Base-by-base conservation (phyloP, 2,329 filamentous ascomycete genomes). In the Ploettnerulaceae sp. region DNA sequence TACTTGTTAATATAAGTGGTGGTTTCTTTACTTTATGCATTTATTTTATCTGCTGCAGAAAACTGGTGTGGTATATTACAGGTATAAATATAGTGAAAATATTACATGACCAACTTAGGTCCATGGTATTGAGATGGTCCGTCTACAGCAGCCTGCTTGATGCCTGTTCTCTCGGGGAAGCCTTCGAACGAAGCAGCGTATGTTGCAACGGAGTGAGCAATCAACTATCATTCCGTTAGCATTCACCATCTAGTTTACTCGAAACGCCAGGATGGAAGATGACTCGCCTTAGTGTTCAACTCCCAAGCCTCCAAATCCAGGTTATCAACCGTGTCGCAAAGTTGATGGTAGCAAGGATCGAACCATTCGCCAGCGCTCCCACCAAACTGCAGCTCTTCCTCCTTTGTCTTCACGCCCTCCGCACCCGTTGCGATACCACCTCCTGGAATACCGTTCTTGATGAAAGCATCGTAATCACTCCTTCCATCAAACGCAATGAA, bases 371-470 rank as follows among this genome's bases (percentile, higher is more conserved):
- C 84, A 1, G 79, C 82, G 51, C 72, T 69, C 28, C 86, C 86
- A n/a, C 86, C 86, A 62, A 89, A 91, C 66, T 79, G 67, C 31
- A 68, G 69, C 2, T 67, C 76, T 61, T 90, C 82, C 25, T 79
- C 73, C 39, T 73, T 67, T 0, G 84, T 88, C 76, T 89, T 90
- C 67, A 86, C 64, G 9, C 77, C 83, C 65, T 90, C 86, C 1
- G 86, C 86, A 29, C 86, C 86, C 2, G 86, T 89, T 45, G 85
- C 84, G 51, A 90, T 79, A 22, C 86, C 86, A 18, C 86, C 85
- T 1, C 79, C 79, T 0, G 86, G 83, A 32, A 90, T 88, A 3
- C 82, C 82, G 46, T 77, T 74, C 26, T 78, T 73, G 58, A 89
- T 83, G 69, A 91, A 90, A 1, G 79, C 82, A 40, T 82, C 84